Evolutionary conservation across 805 yeast genomes (phyloP).

Genomic region (Yamadazyma nakazawae): DNA sequence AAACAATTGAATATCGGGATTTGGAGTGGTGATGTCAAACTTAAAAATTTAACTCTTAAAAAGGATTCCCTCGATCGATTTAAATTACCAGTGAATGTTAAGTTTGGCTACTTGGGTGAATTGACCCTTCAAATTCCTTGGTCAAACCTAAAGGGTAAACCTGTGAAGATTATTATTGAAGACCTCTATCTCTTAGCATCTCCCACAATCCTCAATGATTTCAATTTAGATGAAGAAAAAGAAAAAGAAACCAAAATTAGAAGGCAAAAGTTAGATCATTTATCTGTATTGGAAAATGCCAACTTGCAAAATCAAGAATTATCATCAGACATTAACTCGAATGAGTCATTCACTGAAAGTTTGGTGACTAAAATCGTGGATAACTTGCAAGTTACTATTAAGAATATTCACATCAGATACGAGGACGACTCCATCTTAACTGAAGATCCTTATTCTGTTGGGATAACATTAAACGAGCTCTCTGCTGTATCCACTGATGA

Average conservation of each 20-base stretch:
- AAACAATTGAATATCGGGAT: slow-evolving; percentile 93
- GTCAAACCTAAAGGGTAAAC: slow-evolving; percentile 90
- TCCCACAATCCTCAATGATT: slow-evolving; percentile 58
- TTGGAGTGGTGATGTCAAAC: slow-evolving; percentile 95
- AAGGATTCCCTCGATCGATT: slow-evolving; percentile 87
- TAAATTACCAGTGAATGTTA: slow-evolving; percentile 81
- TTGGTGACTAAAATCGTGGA: slow-evolving; percentile 87
- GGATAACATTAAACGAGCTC: slow-evolving; percentile 77
- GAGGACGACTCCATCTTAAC: slow-evolving; percentile 78
- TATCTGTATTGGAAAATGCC: slow-evolving; percentile 61
- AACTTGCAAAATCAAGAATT: slow-evolving; percentile 26
- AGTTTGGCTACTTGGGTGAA: slow-evolving; percentile 86
- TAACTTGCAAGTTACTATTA: slow-evolving; percentile 86
- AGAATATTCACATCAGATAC: slow-evolving; percentile 86
- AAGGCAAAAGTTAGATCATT: slow-evolving; percentile 59
- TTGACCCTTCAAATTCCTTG: slow-evolving; percentile 92
- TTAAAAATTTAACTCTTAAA: slow-evolving; percentile 72
- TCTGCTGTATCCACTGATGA: slow-evolving; percentile 90
- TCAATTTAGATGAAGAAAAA: slow-evolving; percentile 54
- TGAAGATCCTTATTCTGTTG: slow-evolving; percentile 74
- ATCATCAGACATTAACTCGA: slow-evolving; percentile 43
- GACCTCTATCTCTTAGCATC: slow-evolving; percentile 81
- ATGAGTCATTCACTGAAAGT: slow-evolving; percentile 83
- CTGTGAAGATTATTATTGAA: slow-evolving; percentile 83
- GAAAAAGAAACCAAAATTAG: slow-evolving; percentile 62